Conservation (phyloP, 805 yeast species). For the Candida xiaguanensis region DNA sequence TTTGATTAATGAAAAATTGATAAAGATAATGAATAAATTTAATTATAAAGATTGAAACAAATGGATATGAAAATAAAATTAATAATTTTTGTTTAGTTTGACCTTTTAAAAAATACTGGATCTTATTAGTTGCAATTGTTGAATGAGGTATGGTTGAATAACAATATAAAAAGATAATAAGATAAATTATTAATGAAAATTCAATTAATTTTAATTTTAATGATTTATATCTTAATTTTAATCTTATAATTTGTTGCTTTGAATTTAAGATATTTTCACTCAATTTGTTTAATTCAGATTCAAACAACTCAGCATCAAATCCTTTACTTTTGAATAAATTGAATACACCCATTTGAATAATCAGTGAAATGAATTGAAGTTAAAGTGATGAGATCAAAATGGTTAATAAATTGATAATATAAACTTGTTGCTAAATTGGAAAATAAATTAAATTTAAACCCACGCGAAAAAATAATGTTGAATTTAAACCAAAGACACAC, state of each 20-base stretch:
- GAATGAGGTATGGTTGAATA: constrained; percentile 17
- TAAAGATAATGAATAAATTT: constrained; percentile 16
- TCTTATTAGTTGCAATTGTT: constrained; percentile 12
- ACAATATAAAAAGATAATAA: constrained; percentile 18
- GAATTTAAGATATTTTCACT: constrained; percentile 24
- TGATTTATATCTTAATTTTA: constrained; percentile 14
- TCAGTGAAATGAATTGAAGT: not conserved
- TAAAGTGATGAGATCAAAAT: not conserved
- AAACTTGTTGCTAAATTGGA: too few relatives aligned
- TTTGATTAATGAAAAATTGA: constrained; percentile 17
- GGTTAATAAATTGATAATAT: not conserved
- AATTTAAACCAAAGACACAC: too few relatives aligned
- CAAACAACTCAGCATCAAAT: constrained; percentile 30
- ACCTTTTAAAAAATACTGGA: constrained; percentile 22
- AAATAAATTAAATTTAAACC: too few relatives aligned
- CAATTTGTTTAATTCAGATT: constrained; percentile 28
- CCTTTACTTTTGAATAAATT: constrained; percentile 21
- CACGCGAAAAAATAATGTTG: too few relatives aligned
- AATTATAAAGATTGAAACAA: constrained; percentile 15
- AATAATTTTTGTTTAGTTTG: constrained; percentile 19
- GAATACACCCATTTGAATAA: constrained; percentile 28
- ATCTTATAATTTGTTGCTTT: constrained; percentile 21
- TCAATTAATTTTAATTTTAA: constrained; percentile 14
- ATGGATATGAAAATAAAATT: constrained; percentile 22
- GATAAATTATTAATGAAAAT: constrained; percentile 19